phyloP scores from a whole-genome alignment of 768 basidiomycete species.

The Auriscalpium microsporum region DNA sequence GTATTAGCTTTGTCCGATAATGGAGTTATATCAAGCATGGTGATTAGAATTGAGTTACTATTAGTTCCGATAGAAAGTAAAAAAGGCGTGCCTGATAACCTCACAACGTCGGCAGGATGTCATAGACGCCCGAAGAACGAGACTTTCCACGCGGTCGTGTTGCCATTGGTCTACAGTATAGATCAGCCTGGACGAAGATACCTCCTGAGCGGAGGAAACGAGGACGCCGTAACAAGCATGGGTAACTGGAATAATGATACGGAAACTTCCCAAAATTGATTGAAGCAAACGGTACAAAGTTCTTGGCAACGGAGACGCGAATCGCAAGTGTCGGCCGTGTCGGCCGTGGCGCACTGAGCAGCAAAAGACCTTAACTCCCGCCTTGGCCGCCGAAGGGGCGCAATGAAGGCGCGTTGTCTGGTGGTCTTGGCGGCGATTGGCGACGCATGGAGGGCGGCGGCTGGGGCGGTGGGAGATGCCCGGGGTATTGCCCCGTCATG shows the following conservation, averaged over 20 bases:
- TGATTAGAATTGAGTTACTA: slow-evolving; percentile 8
- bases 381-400: not conserved
- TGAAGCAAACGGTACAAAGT: slow-evolving; percentile 2
- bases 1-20: not conserved
- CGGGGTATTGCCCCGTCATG: slow-evolving; percentile 38
- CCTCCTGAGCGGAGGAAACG: not conserved
- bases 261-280: slow-evolving; percentile 8
- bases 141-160: slow-evolving; percentile 12
- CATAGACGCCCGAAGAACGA: slow-evolving; percentile 9
- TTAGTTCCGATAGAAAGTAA: slow-evolving; percentile 3
- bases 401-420: slow-evolving; percentile 7
- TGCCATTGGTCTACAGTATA: slow-evolving; percentile 10
- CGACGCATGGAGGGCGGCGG: slow-evolving; percentile 30
- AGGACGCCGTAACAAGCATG: slow-evolving; percentile 8
- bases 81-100: slow-evolving; percentile 11
- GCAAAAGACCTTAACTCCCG: not conserved
- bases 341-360: not conserved
- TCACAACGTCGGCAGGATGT: slow-evolving; percentile 1
- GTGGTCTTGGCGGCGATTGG: slow-evolving; percentile 11
- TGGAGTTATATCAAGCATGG: not conserved
- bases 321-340: not conserved
- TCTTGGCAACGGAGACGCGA: not conserved
- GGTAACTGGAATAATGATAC: slow-evolving; percentile 14
- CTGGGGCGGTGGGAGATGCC: slow-evolving; percentile 35
- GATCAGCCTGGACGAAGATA: slow-evolving; percentile 1